Conservation (phyloP, 352 stramenopile species). For the Globisporangium nodosum region DNA sequence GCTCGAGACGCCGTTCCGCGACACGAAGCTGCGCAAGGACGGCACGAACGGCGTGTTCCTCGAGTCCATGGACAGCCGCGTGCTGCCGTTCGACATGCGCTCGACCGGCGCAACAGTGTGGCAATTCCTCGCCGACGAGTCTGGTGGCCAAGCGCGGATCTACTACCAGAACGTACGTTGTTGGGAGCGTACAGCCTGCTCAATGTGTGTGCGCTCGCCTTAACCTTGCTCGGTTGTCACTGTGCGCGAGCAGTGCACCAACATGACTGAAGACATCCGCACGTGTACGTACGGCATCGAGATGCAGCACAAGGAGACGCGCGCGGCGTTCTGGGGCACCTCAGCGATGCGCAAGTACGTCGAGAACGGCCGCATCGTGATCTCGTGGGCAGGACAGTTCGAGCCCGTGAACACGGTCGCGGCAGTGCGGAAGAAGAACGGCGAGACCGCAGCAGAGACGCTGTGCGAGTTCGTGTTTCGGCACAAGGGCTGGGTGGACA, state of each 20-base stretch:
- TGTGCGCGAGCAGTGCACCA: constrained; percentile 2
- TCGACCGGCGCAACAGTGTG: constrained; percentile 11
- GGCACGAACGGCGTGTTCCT: constrained; percentile 1
- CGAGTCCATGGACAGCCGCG: constrained; percentile 11
- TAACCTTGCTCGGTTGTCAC: background rate
- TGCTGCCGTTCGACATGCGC: constrained; percentile 13
- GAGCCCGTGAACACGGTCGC: constrained; percentile 2
- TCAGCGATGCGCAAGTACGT: constrained; percentile 14
- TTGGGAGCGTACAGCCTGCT: background rate
- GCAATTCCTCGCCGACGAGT: constrained; percentile 13
- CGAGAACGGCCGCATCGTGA: constrained; percentile 12
- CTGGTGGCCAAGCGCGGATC: constrained; percentile 2
- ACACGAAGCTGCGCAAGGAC: constrained; percentile 8
- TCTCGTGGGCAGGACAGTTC: constrained; percentile 10
- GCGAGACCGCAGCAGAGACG: background rate
- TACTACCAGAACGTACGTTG: constrained; percentile 13
- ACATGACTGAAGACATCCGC: constrained; percentile 15
- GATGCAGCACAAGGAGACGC: constrained; percentile 12
- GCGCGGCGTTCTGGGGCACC: constrained; percentile 12
- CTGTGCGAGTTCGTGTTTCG: constrained; percentile 9
- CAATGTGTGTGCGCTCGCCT: background rate
- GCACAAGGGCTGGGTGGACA: constrained; percentile 11
- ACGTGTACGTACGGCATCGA: constrained; percentile 14
- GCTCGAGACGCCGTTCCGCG: constrained; percentile 6
- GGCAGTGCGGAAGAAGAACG: background rate